Conservation (phyloP, 2,329 filamentous ascomycete genomes). For the Colletotrichum scovillei region DNA sequence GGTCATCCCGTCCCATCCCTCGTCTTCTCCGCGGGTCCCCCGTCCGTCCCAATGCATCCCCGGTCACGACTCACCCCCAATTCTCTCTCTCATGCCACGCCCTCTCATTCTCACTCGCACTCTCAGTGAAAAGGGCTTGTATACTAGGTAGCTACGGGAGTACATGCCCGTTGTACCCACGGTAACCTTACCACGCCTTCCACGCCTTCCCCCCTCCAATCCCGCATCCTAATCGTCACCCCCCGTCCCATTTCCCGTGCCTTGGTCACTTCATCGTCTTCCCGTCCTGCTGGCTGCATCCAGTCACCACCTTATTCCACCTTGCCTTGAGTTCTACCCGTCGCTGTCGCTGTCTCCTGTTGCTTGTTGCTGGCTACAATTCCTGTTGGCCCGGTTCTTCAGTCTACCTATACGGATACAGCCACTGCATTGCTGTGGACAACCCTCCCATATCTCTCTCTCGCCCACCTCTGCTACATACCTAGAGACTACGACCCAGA, state of each 20-base stretch:
- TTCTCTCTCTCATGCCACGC: conserved; percentile 4
- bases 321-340: neutral
- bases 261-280: neutral
- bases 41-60: neutral
- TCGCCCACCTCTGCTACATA: neutral
- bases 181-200: neutral
- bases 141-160: too few relatives aligned
- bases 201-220: neutral
- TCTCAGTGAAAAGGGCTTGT: too few relatives aligned
- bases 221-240: conserved; percentile 1
- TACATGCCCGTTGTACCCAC: neutral
- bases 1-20: conserved; percentile 22
- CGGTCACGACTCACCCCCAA: conserved; percentile 1
- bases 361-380: neutral
- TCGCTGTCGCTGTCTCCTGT: neutral
- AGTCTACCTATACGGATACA: neutral
- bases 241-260: conserved; percentile 24
- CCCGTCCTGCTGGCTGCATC: neutral
- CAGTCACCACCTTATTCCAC: neutral
- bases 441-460: conserved; percentile 15
- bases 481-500: neutral
- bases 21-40: neutral
- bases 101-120: too few relatives aligned
- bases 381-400: neutral
- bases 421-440: neutral